These are phyloP conservation scores for Monosporascus sp. DNA, from an alignment of 2,329 filamentous ascomycete species.

Conservation along the genomic window DNA sequence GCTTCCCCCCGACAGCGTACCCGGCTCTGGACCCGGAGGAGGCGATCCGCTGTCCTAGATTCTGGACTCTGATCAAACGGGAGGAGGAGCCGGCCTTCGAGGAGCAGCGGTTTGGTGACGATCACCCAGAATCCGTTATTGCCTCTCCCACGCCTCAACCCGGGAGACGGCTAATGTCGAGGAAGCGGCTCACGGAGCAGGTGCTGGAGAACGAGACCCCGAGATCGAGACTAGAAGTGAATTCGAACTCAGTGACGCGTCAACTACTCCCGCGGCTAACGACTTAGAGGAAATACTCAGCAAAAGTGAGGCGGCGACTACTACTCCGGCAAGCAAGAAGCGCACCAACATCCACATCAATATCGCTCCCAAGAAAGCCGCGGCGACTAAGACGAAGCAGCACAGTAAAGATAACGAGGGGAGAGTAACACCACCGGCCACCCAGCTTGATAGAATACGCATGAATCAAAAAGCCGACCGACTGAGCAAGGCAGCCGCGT, in stretches of 20 bases:
- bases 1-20: too few relatives aligned
- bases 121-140: background rate
- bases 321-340: background rate
- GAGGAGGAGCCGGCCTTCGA: constrained; percentile 1
- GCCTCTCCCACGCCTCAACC: background rate
- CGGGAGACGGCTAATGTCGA: constrained; percentile 1
- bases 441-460: background rate
- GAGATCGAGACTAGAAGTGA: background rate
- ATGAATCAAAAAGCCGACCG: background rate
- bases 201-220: constrained; percentile 7
- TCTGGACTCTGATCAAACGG: constrained; percentile 10
- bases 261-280: background rate
- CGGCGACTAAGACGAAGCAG: too few relatives aligned
- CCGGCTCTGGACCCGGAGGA: constrained; percentile 9
- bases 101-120: background rate
- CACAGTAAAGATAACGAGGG: too few relatives aligned
- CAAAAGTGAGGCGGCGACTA: background rate
- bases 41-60: constrained; percentile 7
- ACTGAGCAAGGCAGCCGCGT: background rate
- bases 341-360: too few relatives aligned
- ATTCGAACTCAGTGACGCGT: background rate
- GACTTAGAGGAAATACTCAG: background rate
- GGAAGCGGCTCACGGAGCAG: constrained; percentile 4
- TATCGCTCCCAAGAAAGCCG: too few relatives aligned
- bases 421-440: too few relatives aligned